Base-by-base conservation (phyloP, 768 basidiomycete genomes). In the Boletus reticulatus region DNA sequence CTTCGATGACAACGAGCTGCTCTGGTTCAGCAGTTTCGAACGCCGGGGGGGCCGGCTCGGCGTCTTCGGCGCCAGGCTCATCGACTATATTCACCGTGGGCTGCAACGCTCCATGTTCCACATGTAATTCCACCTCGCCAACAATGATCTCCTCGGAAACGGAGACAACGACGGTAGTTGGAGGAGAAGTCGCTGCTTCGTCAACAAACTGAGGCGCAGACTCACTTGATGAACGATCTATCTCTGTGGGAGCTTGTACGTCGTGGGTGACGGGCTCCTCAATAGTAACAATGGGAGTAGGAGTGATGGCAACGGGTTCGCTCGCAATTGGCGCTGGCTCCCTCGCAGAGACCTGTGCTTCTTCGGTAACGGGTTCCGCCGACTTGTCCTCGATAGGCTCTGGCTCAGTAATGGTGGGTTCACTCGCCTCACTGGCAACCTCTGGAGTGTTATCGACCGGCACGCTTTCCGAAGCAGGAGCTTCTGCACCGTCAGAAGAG, bases 151-250 rank as follows among this genome's bases (percentile, higher is more conserved):
- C 52, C 22, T 53, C 48, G 49, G 56, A 16, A 8, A 22, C 52
- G 41, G 38, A 31, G 34, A 37, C n/a, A 37, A 9, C 31, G 44
- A 32, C 36, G 24, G 14, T 16, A 29, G 44, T 8, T 27, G 27
- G 27, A 8, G 27, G 16, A 19, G 32, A 6, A 11, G 22, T 41
- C 49, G 38, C 42, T 29, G 48, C 39, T 16, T 43, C 61, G 24
- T 51, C 45, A 37, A 39, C 57, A 16, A 22, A 64, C 52, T 52
- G 61, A 63, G 61, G 3, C 29, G 13, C 24, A 38, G 29, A 8
- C 53, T 29, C 58, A 27, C n/a, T 39, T 49, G 55, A 46, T 16
- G 56, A 31, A 17, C 14, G 43, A 19, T 27, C 52, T 11, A 24
- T 62, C 19, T 36, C 56, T 41, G 48, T 50, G 49, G 48, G 24